Conservation (phyloP, 495 filamentous ascomycete genomes). For the Corynascus novoguineensis region DNA sequence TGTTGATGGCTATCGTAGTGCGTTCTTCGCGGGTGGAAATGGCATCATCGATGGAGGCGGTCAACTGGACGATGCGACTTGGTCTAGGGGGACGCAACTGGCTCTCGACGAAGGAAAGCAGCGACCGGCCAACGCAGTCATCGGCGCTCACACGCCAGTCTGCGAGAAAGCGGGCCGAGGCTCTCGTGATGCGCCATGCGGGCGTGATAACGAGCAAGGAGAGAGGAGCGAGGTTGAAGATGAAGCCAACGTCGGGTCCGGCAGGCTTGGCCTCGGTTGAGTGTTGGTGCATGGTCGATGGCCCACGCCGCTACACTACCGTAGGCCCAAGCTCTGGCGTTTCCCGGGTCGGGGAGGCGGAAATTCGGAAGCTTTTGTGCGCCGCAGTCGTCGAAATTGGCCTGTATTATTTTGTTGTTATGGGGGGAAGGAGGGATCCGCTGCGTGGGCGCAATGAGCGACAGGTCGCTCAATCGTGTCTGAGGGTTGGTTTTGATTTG, state of each 20-base stretch:
- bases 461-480: too few species aligned
- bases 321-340: too few species aligned
- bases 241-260: constrained; percentile 14
- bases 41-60: constrained; percentile 42
- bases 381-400: too few species aligned
- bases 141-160: constrained; percentile 35
- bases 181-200: constrained; percentile 40
- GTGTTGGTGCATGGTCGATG: neutral
- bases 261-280: neutral
- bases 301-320: too few species aligned
- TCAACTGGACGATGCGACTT: constrained; percentile 35
- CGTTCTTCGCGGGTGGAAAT: constrained; percentile 34
- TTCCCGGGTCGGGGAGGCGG: too few species aligned
- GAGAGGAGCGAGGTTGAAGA: constrained; percentile 47
- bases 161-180: constrained; percentile 46
- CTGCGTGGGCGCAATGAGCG: too few species aligned
- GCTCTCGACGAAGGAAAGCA: constrained; percentile 39
- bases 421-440: too few species aligned
- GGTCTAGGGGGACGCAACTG: constrained; percentile 30
- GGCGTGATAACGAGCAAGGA: constrained; percentile 48
- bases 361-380: too few species aligned
- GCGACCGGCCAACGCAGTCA: constrained; percentile 38
- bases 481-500: too few species aligned
- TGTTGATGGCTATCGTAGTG: constrained; percentile 24
- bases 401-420: too few species aligned